Evolutionary conservation across 1,284 basidiomycete genomes (phyloP).

Genomic region (Pseudozyma pruni): DNA sequence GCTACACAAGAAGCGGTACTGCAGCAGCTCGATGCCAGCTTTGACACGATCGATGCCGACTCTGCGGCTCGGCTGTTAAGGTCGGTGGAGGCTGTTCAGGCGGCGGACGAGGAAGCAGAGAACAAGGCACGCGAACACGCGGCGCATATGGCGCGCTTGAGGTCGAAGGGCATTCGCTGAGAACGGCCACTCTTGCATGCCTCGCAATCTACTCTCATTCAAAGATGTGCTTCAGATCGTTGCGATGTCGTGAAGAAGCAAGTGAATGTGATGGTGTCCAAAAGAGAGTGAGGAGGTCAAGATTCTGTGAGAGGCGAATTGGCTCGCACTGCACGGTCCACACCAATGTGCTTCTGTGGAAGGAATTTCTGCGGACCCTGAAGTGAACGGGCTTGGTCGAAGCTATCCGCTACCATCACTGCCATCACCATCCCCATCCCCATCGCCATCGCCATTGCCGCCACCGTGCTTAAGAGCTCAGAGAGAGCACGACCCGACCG

Average conservation of each 20-base stretch:
- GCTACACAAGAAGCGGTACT: slow-evolving; percentile 20
- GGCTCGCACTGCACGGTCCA: slow-evolving; percentile 15
- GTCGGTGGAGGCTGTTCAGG: slow-evolving; percentile 11
- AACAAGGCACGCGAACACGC: slow-evolving; percentile 8
- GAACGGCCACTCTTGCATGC: too few species aligned
- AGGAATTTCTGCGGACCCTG: slow-evolving; percentile 17
- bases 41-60: slow-evolving; percentile 1
- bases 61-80: slow-evolving; percentile 13
- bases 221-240: too few species aligned
- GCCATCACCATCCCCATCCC: neutral
- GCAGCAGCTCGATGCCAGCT: slow-evolving; percentile 19
- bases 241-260: too few species aligned
- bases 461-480: too few species aligned
- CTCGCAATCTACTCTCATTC: too few species aligned
- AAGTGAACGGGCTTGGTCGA: neutral
- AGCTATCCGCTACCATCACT: too few species aligned
- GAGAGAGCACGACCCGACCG: too few species aligned
- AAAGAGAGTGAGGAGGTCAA: too few species aligned
- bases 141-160: slow-evolving; percentile 18
- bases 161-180: slow-evolving; percentile 35
- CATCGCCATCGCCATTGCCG: neutral
- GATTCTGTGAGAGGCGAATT: neutral
- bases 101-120: slow-evolving; percentile 10
- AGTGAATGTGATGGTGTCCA: too few species aligned
- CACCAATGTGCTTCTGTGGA: slow-evolving; percentile 1